Conservation (phyloP, 1,284 basidiomycete genomes). For the Sutorius eximius region DNA sequence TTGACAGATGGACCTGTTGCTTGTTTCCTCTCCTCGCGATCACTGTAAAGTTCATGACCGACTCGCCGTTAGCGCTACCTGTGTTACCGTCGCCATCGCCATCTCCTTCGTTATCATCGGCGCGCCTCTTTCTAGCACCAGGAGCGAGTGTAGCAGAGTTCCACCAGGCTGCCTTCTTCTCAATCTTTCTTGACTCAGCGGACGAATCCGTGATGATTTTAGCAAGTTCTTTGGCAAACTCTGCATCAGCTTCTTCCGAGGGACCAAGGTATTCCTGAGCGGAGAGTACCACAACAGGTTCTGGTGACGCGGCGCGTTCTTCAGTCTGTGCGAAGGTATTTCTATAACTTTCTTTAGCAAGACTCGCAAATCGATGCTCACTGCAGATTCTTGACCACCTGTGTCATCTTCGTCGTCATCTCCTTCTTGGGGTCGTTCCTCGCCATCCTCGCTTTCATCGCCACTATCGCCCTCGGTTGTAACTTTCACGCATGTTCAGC, state of each 20-base stretch:
- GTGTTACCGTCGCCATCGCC: conserved; percentile 40
- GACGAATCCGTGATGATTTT: conserved; percentile 91
- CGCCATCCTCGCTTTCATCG: conserved; percentile 70
- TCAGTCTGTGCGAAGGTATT: conserved; percentile 44
- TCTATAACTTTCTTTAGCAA: conserved; percentile 1
- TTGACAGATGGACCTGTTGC: conserved; percentile 62
- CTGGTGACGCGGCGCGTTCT: conserved; percentile 73
- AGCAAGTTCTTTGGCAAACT: conserved; percentile 94
- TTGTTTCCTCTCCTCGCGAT: conserved; percentile 94
- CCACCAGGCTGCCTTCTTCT: conserved; percentile 84
- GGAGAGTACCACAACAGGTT: conserved; percentile 70
- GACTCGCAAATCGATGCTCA: conserved; percentile 34
- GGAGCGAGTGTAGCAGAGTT: conserved; percentile 80
- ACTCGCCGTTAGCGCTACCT: conserved; percentile 38
- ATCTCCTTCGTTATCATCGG: conserved; percentile 55
- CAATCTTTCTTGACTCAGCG: conserved; percentile 77
- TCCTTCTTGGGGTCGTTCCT: conserved; percentile 51
- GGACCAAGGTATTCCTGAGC: conserved; percentile 71
- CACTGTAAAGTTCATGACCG: conserved; percentile 90
- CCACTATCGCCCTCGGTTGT: conserved; percentile 63
- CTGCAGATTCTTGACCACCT: conserved; percentile 49
- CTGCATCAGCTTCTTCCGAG: conserved; percentile 85
- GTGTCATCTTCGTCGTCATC: conserved; percentile 56
- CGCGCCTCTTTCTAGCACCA: conserved; percentile 58
- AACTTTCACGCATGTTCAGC: conserved; percentile 26